Base-by-base conservation (phyloP, 768 basidiomycete species). In the Trametes punicea region DNA sequence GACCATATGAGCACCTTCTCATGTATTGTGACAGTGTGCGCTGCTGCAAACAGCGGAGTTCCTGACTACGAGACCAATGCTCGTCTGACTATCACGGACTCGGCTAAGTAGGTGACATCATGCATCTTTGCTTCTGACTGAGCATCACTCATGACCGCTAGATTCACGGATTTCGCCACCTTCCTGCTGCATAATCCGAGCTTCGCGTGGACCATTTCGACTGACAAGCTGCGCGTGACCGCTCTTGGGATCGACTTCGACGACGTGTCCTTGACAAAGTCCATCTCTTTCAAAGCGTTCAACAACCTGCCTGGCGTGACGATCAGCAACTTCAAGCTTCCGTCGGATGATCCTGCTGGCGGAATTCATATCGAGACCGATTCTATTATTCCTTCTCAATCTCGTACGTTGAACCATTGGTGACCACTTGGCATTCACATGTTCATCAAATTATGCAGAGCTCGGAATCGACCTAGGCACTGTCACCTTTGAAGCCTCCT, bases 191-290 rank as follows among this genome's bases (percentile, higher is more conserved):
- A 88, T 62, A 82, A 80, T 46, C 75, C 77, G 18, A 75, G 72
- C 54, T 89, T 90, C 61, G 76, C 78, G 4, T 89, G 87, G 87
- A 84, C 80, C 1, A 83, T 89, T 44, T 84, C 84, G 5, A 86
- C 87, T 0, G 57, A 75, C n/a, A 79, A 74, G 38, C 79, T 89
- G 45, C 80, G 83, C 27, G 68, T 90, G 15, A 78, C 74, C 2
- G 86, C 88, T 4, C 77, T 89, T 1, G 84, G 83, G 15, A 86
- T 84, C 10, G 79, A 83, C 59, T 89, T 89, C 60, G 83, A 87
- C 57, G 77, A 79, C 54, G 79, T 89, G 26, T 71, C 75, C 0
- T 74, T 90, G 31, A 77, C 74, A 44, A 89, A 89, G 69, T 72
- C 75, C 1, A 65, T 88, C 34, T 70, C 80, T 4, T 78, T 88